Base-by-base conservation (phyloP, 2,329 filamentous ascomycete species). In the Cryphonectria nitschkei region DNA sequence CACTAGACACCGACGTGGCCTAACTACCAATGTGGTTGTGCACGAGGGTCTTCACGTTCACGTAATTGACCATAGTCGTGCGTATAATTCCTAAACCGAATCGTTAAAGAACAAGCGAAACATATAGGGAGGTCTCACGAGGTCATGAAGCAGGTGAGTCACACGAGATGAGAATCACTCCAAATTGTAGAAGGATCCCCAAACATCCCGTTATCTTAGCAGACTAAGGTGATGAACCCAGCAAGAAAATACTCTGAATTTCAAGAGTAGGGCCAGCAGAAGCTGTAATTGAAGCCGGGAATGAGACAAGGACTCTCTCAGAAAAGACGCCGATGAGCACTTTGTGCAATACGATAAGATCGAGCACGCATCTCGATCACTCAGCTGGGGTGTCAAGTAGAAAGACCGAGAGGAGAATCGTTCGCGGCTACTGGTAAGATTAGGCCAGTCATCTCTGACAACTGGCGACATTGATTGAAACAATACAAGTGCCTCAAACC, bases 221-320 rank as follows among this genome's bases (percentile, higher is more conserved):
- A 68, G 67, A 32, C 26, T 26, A 39, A 70, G 3, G 67, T 61
- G 60, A 68, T 16, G 67, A 65, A 19, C 54, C 70, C 7, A 67
- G 63, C 1, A 65, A 66, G 60, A 67, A 52, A 54, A 68, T 74
- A 41, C 67, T 74, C 72, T 26, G 26, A 26, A 26, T 26, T 26
- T 26, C 26, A 76, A 71, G 73, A 74, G 56, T 70, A 71, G 56
- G 75, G 74, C 66, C 75, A 71, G 56, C 65, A 72, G 32, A 74
- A 60, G 9, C 46, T 68, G 72, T 63, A 74, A 64, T 26, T 26
- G 26, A 26, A 26, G 26, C 26, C 26, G 26, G 26, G 26, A 26
- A 26, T 26, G 26, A 26, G 26, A 19, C n/a, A 8, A 14, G 19
- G 6, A 9, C 34, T 37, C 5, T n/a, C 16, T 50, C n/a, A 1